A percentile compares a stretch with the other conserved stretches of the same genome.
phyloP scores from a whole-genome alignment of 2,329 filamentous ascomycete species.

The Cordyceps militaris region DNA sequence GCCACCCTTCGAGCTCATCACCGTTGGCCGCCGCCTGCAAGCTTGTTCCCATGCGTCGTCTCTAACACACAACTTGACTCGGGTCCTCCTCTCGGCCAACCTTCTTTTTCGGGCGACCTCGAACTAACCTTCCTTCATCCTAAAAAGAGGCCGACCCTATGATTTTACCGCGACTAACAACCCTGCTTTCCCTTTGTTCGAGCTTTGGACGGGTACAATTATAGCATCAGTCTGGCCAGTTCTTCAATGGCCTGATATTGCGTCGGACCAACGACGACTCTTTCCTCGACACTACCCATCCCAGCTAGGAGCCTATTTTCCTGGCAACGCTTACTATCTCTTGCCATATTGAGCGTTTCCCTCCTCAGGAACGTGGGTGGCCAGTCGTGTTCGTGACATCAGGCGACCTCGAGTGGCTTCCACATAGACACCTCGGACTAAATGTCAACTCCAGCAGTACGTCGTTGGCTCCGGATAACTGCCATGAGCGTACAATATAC shows the following conservation, averaged over 20 bases:
- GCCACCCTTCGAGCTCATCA: neutral
- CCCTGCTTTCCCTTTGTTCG: constrained; percentile 6
- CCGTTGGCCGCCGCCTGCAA: neutral
- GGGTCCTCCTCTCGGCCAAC: neutral
- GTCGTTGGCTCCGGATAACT: constrained; percentile 4
- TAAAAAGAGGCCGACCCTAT: constrained; percentile 4
- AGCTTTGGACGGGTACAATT: neutral
- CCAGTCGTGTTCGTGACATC: neutral
- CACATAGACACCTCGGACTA: constrained; percentile 17
- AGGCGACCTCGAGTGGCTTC: neutral
- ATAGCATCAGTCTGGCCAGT: neutral
- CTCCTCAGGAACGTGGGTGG: neutral
- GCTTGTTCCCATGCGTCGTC: neutral
- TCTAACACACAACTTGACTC: constrained; percentile 11
- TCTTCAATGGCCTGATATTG: constrained; percentile 4
- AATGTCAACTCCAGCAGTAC: constrained; percentile 28
- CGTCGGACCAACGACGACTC: neutral
- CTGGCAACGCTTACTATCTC: neutral
- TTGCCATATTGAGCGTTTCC: neutral
- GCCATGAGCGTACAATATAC: neutral
- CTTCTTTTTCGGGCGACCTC: neutral
- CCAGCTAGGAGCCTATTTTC: neutral
- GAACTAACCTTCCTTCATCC: neutral
- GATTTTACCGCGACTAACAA: neutral
- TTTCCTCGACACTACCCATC: neutral